Conservation (phyloP, 768 basidiomycete species). For the Psilocybe cyanescens region DNA sequence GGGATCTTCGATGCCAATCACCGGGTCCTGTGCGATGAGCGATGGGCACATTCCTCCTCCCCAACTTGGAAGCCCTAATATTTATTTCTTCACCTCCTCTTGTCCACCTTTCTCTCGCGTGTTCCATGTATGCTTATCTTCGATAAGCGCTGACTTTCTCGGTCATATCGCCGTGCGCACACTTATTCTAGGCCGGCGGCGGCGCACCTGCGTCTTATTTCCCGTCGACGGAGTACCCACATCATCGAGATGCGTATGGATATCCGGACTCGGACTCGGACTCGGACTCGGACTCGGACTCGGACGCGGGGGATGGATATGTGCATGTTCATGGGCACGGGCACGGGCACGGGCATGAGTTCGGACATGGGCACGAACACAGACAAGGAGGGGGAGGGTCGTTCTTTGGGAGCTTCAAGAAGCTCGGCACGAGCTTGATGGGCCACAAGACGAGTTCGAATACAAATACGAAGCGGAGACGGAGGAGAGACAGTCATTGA, state of each 20-base stretch:
- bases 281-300: neutral
- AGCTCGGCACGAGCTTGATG: neutral
- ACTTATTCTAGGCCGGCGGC: neutral
- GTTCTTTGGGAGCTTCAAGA: constrained; percentile 3
- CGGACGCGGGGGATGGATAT: neutral
- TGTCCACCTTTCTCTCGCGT: neutral
- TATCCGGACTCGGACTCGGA: neutral
- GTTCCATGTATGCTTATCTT: constrained; percentile 2
- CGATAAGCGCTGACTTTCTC: constrained; percentile 5
- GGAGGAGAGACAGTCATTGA: neutral
- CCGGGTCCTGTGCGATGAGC: neutral
- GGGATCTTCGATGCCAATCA: neutral
- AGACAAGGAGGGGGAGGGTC: neutral
- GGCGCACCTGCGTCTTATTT: neutral
- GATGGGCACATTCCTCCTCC: neutral
- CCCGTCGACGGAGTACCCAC: neutral
- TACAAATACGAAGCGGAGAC: neutral
- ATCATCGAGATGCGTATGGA: neutral
- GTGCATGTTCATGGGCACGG: too few relatives aligned
- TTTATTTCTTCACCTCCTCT: neutral
- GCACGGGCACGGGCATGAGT: too few relatives aligned
- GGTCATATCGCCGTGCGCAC: neutral
- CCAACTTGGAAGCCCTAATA: too few relatives aligned
- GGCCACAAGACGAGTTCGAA: neutral
- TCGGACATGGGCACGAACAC: too few relatives aligned